phyloP scores from a whole-genome alignment of 1,284 basidiomycete genomes.

The Cryptococcus depauperatus region DNA sequence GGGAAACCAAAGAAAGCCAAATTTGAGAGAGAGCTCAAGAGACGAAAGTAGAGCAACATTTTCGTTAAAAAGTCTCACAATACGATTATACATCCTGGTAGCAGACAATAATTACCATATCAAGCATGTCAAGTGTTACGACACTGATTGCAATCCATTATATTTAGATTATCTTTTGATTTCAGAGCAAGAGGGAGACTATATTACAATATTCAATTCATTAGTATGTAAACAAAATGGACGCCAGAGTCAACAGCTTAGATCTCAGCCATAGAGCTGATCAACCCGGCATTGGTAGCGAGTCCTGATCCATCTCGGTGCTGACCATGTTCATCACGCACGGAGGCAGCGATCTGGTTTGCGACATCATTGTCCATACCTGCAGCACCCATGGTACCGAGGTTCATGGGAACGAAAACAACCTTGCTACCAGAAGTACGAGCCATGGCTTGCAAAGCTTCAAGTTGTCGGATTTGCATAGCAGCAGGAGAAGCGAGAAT shows the following conservation, averaged over 20 bases:
- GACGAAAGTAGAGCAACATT: conserved; percentile 6
- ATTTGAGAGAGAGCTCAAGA: conserved; percentile 58
- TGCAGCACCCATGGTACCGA: conserved; percentile 39
- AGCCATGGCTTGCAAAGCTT: conserved; percentile 67
- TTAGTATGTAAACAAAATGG: neutral
- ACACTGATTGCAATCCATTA: too few species aligned
- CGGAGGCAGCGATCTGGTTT: conserved; percentile 36
- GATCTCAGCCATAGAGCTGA: conserved; percentile 34
- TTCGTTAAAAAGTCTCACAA: neutral
- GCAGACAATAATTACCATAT: too few species aligned
- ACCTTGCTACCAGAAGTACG: conserved; percentile 76
- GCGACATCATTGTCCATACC: conserved; percentile 25
- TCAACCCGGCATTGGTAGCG: conserved; percentile 32
- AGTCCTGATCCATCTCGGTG: conserved; percentile 12
- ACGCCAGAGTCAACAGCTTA: conserved; percentile 8
- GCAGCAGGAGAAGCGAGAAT: conserved; percentile 87
- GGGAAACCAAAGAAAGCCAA: conserved; percentile 58
- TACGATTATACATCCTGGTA: neutral
- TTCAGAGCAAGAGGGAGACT: neutral
- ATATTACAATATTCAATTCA: neutral
- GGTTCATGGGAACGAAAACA: conserved; percentile 56
- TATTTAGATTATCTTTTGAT: too few species aligned
- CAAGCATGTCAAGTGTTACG: too few species aligned
- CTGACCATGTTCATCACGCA: conserved; percentile 14
- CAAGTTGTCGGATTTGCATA: conserved; percentile 94